Evolutionary conservation across 2,329 filamentous ascomycete species (phyloP).

Genomic region (Moelleriella libera): DNA sequence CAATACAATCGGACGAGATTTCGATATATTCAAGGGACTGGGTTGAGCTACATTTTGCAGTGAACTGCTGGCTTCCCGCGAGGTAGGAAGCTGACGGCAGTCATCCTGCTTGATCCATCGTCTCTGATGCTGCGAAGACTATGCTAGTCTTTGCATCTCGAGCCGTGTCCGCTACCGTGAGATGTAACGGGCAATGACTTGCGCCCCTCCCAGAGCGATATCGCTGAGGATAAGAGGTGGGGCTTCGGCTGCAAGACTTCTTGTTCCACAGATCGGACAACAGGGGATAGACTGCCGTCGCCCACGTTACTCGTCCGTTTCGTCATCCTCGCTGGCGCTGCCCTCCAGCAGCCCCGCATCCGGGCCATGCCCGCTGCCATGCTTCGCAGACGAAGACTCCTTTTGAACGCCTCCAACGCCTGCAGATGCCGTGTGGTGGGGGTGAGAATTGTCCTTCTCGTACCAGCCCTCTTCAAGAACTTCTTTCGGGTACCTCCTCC

Average conservation of each 20-base stretch:
- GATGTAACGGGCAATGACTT: too few relatives aligned
- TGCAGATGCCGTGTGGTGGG: slow-evolving; percentile 15
- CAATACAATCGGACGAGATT: too few relatives aligned
- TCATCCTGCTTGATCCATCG: slow-evolving; percentile 49
- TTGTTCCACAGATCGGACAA: slow-evolving; percentile 41
- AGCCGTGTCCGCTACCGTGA: too few relatives aligned
- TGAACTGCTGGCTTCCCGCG: slow-evolving; percentile 15
- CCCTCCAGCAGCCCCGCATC: slow-evolving; percentile 24
- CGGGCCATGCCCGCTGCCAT: slow-evolving; percentile 13
- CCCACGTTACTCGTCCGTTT: slow-evolving; percentile 47
- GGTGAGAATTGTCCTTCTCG: slow-evolving; percentile 17
- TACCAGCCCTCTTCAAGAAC: slow-evolving; percentile 42
- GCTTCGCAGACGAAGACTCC: slow-evolving; percentile 17
- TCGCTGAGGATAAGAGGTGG: not conserved
- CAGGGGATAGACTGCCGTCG: slow-evolving; percentile 53
- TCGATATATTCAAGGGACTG: too few relatives aligned
- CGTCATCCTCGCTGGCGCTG: slow-evolving; percentile 48
- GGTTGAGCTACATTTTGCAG: too few relatives aligned
- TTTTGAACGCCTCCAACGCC: slow-evolving; percentile 30
- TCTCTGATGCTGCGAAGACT: slow-evolving; percentile 36
- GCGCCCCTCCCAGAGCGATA: too few relatives aligned
- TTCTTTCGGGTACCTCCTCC: slow-evolving; percentile 52
- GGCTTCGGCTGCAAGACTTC: not conserved
- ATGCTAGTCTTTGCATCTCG: not conserved
- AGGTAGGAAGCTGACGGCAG: slow-evolving; percentile 34